Evolutionary conservation across 2,329 filamentous ascomycete genomes (phyloP).

Genomic region (Fusarium denticulatum): DNA sequence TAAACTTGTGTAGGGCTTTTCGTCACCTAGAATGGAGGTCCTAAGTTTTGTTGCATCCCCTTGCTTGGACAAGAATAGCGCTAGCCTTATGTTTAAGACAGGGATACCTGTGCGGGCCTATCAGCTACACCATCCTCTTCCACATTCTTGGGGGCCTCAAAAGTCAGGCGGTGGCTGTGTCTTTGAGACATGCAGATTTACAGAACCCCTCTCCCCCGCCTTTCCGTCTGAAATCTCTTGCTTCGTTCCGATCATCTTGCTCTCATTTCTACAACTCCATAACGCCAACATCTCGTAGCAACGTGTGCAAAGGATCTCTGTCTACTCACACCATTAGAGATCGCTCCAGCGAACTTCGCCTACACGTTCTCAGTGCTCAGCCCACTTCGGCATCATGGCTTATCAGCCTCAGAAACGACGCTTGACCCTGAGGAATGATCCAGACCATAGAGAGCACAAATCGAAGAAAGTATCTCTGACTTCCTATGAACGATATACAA

Average conservation of each 20-base stretch:
- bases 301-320: too few relatives aligned
- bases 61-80: too few relatives aligned
- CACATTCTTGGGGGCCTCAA: background rate
- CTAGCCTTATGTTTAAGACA: background rate
- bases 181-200: background rate
- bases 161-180: background rate
- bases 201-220: background rate
- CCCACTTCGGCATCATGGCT: background rate
- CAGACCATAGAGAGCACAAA: rapidly evolving
- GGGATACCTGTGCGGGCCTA: background rate
- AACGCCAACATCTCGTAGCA: background rate
- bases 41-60: too few relatives aligned
- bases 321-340: rapidly evolving
- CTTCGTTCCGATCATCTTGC: background rate
- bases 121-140: background rate
- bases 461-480: rapidly evolving
- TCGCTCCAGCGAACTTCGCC: too few relatives aligned
- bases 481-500: background rate
- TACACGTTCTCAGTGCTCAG: background rate
- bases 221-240: background rate
- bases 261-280: background rate
- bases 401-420: background rate
- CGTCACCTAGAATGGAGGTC: too few relatives aligned
- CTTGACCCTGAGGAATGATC: rapidly evolving
- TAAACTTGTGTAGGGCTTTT: too few relatives aligned